Percentiles rank a stretch among this genome's conserved stretches.
These are phyloP conservation scores for Coniochaeta ligniaria DNA, from an alignment of 2,329 filamentous ascomycete genomes.

Conservation along the genomic window DNA sequence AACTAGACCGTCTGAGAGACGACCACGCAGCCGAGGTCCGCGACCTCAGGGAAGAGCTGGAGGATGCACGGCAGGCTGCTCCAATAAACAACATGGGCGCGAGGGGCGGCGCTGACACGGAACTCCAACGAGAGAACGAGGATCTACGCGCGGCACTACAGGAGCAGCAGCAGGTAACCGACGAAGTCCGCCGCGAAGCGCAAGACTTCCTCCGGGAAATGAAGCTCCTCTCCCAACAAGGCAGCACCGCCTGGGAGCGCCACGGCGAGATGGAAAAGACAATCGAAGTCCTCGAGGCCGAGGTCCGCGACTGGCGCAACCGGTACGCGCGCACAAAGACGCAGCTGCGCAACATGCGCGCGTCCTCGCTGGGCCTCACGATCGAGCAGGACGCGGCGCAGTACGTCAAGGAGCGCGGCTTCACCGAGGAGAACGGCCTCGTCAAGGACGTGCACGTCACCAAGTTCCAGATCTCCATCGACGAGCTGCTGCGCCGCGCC, in stretches of 20 bases:
- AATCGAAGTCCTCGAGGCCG: slow-evolving; percentile 69
- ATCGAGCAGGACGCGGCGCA: slow-evolving; percentile 64
- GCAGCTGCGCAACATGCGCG: slow-evolving; percentile 73
- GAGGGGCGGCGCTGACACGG: not conserved
- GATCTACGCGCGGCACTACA: slow-evolving; percentile 56
- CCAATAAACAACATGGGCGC: slow-evolving; percentile 16
- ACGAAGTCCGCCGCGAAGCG: slow-evolving; percentile 80
- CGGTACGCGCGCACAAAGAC: slow-evolving; percentile 85
- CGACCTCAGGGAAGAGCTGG: slow-evolving; percentile 57
- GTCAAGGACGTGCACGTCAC: slow-evolving; percentile 91
- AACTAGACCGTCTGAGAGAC: slow-evolving; percentile 66
- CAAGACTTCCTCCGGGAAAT: slow-evolving; percentile 82
- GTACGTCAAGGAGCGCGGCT: slow-evolving; percentile 57
- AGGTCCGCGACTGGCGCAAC: slow-evolving; percentile 84
- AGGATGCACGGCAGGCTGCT: slow-evolving; percentile 34
- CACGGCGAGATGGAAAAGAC: slow-evolving; percentile 72
- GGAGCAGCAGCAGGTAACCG: slow-evolving; percentile 75
- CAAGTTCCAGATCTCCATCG: slow-evolving; percentile 89
- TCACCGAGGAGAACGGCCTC: slow-evolving; percentile 65
- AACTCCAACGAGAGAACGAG: slow-evolving; percentile 62
- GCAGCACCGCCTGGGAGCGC: slow-evolving; percentile 68
- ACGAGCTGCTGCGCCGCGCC: slow-evolving; percentile 77
- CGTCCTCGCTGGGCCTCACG: slow-evolving; percentile 69
- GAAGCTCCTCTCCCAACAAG: slow-evolving; percentile 76
- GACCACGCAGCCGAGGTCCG: slow-evolving; percentile 60